Percentiles rank a stretch among this genome's conserved stretches.
Evolutionary conservation across 129 eudicot species (phyloP).

Genomic region (Artemisia annua): DNA sequence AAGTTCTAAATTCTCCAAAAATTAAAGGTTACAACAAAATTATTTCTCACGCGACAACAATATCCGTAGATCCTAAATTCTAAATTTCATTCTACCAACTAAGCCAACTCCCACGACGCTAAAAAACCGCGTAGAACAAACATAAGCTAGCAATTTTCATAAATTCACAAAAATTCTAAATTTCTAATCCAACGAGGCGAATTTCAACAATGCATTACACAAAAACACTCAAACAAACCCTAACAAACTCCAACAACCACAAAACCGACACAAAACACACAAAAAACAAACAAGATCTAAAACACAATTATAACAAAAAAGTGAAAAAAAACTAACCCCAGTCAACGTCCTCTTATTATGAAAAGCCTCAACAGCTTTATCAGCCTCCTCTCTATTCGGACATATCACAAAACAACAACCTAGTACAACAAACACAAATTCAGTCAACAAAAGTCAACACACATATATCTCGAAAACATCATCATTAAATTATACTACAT

Average conservation of each 20-base stretch:
- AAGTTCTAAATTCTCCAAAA: slow-evolving; percentile 17
- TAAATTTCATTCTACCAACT: too few species aligned
- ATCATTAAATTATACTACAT: slow-evolving; percentile 14
- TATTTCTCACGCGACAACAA: too few species aligned
- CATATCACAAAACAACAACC: slow-evolving; percentile 96
- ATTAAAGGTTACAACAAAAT: background rate
- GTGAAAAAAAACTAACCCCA: slow-evolving; percentile 55
- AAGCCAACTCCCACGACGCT: too few species aligned
- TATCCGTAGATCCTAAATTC: too few species aligned
- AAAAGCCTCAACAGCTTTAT: slow-evolving; percentile 82
- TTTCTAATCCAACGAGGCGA: slow-evolving; percentile 13
- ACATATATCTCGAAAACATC: slow-evolving; percentile 10
- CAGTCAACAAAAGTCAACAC: slow-evolving; percentile 28
- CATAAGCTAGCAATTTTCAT: too few species aligned
- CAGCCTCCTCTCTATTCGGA: slow-evolving; percentile 92
- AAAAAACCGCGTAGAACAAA: too few species aligned
- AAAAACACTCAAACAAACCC: background rate
- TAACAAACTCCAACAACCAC: background rate
- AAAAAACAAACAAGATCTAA: slow-evolving; percentile 29
- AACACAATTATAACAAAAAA: background rate
- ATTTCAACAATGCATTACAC: slow-evolving; percentile 30
- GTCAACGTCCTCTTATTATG: slow-evolving; percentile 88
- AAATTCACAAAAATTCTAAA: background rate
- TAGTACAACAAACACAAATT: slow-evolving; percentile 35
- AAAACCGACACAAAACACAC: slow-evolving; percentile 2